phyloP scores from a whole-genome alignment of 345 rosid species.

The Rubroshorea leprosula region DNA sequence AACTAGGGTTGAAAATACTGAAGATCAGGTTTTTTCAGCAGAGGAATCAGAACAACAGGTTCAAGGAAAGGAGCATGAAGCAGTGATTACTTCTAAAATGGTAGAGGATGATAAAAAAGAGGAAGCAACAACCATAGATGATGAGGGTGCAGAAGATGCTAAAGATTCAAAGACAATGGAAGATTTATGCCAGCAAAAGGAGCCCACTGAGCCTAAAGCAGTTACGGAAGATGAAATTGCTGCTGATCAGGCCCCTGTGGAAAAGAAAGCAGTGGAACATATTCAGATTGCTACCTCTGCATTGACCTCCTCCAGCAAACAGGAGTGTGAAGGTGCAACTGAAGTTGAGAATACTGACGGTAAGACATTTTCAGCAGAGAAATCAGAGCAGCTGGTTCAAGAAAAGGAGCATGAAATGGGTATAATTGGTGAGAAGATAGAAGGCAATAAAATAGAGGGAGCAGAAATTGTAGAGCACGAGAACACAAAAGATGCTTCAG shows the following conservation, averaged over 20 bases:
- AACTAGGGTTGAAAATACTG: not conserved
- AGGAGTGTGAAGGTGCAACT: too few species aligned
- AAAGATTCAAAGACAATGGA: not conserved
- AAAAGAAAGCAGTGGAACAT: slow-evolving; percentile 6
- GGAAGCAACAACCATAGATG: not conserved
- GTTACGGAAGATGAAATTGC: not conserved
- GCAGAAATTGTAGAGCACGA: slow-evolving; percentile 9
- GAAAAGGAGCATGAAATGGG: slow-evolving; percentile 1
- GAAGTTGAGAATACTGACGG: not conserved
- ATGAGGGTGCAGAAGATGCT: not conserved
- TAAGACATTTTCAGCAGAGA: too few species aligned
- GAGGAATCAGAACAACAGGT: not conserved
- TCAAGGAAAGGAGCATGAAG: not conserved
- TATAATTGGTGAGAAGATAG: not conserved
- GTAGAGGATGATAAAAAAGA: not conserved
- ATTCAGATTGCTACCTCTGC: slow-evolving; percentile 9
- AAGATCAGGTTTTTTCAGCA: too few species aligned
- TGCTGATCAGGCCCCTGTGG: not conserved
- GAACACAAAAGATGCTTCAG: not conserved
- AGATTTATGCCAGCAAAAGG: not conserved
- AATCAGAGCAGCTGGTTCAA: too few species aligned
- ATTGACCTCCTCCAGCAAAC: slow-evolving; percentile 5
- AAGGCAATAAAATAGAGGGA: slow-evolving; percentile 12
- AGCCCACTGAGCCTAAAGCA: not conserved
- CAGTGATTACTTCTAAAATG: not conserved